Evolutionary conservation across 2,329 filamentous ascomycete species (phyloP).

Genomic region (Fusarium sp.): DNA sequence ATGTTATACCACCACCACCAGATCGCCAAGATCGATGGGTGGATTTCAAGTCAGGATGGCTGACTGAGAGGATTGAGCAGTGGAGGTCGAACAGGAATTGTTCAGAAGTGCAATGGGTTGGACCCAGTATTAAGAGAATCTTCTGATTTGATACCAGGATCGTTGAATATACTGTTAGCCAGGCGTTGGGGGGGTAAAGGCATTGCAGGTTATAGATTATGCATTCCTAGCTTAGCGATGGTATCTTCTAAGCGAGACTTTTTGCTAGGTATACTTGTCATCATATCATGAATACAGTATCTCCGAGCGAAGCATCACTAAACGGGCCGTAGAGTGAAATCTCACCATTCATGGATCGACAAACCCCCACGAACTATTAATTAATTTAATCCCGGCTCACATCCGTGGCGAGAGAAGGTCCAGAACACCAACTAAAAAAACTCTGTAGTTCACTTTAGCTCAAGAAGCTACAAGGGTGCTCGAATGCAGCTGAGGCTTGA

Average conservation of each 20-base stretch:
- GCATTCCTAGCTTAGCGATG: constrained; percentile 2
- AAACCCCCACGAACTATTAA: not conserved
- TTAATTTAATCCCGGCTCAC: constrained; percentile 22
- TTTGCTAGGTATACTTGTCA: not conserved
- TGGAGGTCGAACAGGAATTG: constrained; percentile 46
- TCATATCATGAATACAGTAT: not conserved
- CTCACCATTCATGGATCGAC: not conserved
- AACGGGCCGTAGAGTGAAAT: constrained; percentile 4
- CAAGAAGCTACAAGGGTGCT: constrained; percentile 20
- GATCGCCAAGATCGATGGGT: constrained; percentile 42
- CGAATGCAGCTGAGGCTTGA: constrained; percentile 34
- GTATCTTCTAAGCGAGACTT: not conserved
- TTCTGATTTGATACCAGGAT: constrained; percentile 36
- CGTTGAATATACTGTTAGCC: constrained; percentile 19
- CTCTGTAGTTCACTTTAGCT: constrained; percentile 23
- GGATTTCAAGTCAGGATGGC: constrained; percentile 49
- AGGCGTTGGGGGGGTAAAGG: constrained; percentile 36
- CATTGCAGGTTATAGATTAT: constrained; percentile 30
- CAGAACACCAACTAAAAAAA: constrained; percentile 19
- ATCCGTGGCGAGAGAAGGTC: not conserved
- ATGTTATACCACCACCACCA: constrained; percentile 33
- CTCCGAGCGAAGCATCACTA: not conserved
- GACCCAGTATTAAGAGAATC: constrained; percentile 48
- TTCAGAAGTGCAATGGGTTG: constrained; percentile 49
- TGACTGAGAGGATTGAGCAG: constrained; percentile 41